Percentiles rank a stretch among this genome's conserved stretches.
Evolutionary conservation across 176 grass and related monocot species (phyloP).

Genomic region (Eleusine coracana): DNA sequence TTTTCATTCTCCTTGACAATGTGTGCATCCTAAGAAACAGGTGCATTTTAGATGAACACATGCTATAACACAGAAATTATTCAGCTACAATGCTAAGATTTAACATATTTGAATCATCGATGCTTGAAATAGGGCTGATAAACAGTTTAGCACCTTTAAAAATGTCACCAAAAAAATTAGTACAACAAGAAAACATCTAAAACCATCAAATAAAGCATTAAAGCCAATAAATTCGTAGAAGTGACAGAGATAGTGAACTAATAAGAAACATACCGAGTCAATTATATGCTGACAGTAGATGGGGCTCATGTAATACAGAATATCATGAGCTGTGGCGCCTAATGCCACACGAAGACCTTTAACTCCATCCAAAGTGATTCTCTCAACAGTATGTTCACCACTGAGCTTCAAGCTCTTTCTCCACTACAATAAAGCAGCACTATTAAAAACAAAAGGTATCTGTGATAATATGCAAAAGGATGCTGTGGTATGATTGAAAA

Average conservation of each 20-base stretch:
- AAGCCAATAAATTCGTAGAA: slow-evolving; percentile 1
- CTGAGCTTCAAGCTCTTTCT: slow-evolving; percentile 85
- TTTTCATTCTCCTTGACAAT: neutral
- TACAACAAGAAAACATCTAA: neutral
- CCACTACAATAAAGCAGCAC: slow-evolving; percentile 63
- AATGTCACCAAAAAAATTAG: neutral
- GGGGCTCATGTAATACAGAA: slow-evolving; percentile 99
- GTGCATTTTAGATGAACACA: slow-evolving; percentile 8
- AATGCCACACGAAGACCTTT: slow-evolving; percentile 84
- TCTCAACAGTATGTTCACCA: slow-evolving; percentile 88
- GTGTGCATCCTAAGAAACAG: slow-evolving; percentile 3
- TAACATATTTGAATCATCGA: slow-evolving; percentile 2
- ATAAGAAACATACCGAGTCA: slow-evolving; percentile 80
- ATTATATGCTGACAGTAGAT: slow-evolving; percentile 98
- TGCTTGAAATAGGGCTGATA: slow-evolving; percentile 4
- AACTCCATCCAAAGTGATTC: slow-evolving; percentile 94
- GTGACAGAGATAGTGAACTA: slow-evolving; percentile 4
- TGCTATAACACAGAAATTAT: slow-evolving; percentile 10
- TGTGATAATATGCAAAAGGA: neutral
- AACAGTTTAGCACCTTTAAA: neutral
- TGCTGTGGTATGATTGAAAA: slow-evolving; percentile 17
- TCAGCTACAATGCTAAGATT: slow-evolving; percentile 4
- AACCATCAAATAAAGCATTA: neutral
- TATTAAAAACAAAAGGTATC: slow-evolving; percentile 19
- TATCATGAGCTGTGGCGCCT: slow-evolving; percentile 94